These are phyloP conservation scores for Euphorbia peplus DNA, from an alignment of 345 rosid species.

Conservation along the genomic window DNA sequence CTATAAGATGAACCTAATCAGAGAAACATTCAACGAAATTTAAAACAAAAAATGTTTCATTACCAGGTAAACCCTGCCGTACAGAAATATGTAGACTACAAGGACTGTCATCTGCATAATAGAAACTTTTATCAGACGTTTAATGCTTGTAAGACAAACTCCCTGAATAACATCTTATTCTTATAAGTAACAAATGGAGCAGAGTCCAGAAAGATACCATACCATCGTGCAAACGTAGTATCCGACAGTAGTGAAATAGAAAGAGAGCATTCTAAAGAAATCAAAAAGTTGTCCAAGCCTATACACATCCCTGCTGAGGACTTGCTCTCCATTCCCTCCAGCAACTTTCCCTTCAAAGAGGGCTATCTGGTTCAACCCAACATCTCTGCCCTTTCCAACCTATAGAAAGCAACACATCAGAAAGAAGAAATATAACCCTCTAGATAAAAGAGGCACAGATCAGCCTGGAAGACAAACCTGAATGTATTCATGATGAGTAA, in stretches of 20 bases:
- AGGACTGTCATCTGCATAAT: conserved; percentile 95
- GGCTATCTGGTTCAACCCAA: conserved; percentile 97
- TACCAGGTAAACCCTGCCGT: conserved; percentile 97
- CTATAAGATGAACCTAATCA: neutral
- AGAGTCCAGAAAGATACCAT: conserved; percentile 17
- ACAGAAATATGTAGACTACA: conserved; percentile 79
- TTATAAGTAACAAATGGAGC: neutral
- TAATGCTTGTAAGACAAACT: conserved; percentile 4
- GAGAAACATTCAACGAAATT: neutral
- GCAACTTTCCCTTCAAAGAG: conserved; percentile 98
- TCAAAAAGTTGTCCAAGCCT: conserved; percentile 96
- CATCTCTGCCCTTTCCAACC: conserved; percentile 99
- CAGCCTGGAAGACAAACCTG: conserved; percentile 51
- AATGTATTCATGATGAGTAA: conserved; percentile 95
- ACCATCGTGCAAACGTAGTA: conserved; percentile 98
- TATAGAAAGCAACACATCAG: conserved; percentile 26
- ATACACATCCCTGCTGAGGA: conserved; percentile 92
- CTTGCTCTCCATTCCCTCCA: conserved; percentile 99
- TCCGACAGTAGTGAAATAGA: conserved; percentile 96
- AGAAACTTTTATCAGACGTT: conserved; percentile 25
- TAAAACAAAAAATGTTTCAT: conserved; percentile 17
- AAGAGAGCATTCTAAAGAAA: conserved; percentile 96
- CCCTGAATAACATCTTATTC: conserved; percentile 2
- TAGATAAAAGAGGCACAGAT: neutral
- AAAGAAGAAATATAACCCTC: conserved; percentile 2